Conservation (phyloP, 2,329 filamentous ascomycete genomes). For the Sclerotinia glacialis region DNA sequence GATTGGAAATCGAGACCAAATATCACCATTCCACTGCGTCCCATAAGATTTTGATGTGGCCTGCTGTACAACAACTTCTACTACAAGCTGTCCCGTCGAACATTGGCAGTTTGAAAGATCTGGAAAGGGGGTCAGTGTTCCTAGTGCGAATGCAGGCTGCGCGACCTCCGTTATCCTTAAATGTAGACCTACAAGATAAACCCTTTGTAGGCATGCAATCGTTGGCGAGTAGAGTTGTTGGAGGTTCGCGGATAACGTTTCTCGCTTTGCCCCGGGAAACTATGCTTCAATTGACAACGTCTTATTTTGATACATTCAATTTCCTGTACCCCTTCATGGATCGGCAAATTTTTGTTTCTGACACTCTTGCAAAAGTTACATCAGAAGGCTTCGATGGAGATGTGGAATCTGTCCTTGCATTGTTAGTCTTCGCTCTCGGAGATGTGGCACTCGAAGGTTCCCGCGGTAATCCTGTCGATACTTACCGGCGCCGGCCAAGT, state of each 20-base stretch:
- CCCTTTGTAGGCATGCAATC: slow-evolving; percentile 39
- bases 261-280: slow-evolving; percentile 47
- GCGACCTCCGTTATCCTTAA: slow-evolving; percentile 30
- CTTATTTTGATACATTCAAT: slow-evolving; percentile 60
- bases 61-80: slow-evolving; percentile 44
- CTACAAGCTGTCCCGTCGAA: slow-evolving; percentile 40
- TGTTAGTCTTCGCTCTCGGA: slow-evolving; percentile 58
- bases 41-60: slow-evolving; percentile 54
- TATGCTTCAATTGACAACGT: slow-evolving; percentile 50
- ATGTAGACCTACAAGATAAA: slow-evolving; percentile 30
- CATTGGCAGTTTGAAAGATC: slow-evolving; percentile 40
- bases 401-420: slow-evolving; percentile 50
- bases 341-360: slow-evolving; percentile 51
- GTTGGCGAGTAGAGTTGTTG: slow-evolving; percentile 33
- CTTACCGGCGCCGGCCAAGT: slow-evolving; percentile 47
- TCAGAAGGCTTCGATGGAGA: slow-evolving; percentile 51
- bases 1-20: slow-evolving; percentile 25
- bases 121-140: slow-evolving; percentile 42
- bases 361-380: slow-evolving; percentile 47
- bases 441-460: slow-evolving; percentile 54
- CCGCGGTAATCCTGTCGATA: slow-evolving; percentile 47
- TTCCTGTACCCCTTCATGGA: slow-evolving; percentile 58
- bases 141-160: slow-evolving; percentile 39
- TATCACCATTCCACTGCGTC: slow-evolving; percentile 42
- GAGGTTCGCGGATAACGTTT: slow-evolving; percentile 34